These are phyloP conservation scores for Annulohypoxylon truncatum DNA, from an alignment of 2,329 filamentous ascomycete species.

Conservation along the genomic window DNA sequence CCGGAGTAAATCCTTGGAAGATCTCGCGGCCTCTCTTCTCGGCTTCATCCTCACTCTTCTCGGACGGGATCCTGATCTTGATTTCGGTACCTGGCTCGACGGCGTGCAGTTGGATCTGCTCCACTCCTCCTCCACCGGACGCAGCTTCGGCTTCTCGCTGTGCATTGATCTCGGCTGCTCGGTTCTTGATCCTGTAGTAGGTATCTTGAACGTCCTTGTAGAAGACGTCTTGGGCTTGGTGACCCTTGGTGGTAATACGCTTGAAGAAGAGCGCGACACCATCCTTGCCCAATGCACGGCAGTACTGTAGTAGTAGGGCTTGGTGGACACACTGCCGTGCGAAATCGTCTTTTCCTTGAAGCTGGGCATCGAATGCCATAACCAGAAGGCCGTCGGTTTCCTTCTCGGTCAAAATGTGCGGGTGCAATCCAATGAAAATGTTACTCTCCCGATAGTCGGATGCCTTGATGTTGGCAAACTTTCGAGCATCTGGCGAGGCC, in stretches of 20 bases:
- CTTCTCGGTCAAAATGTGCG: slow-evolving; percentile 80
- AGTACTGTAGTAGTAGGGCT: slow-evolving; percentile 92
- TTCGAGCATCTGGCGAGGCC: slow-evolving; percentile 79
- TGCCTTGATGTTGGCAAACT: slow-evolving; percentile 82
- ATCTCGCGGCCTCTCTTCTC: slow-evolving; percentile 75
- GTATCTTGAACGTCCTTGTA: slow-evolving; percentile 92
- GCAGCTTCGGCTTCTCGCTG: slow-evolving; percentile 63
- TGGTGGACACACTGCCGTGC: slow-evolving; percentile 92
- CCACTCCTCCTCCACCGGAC: slow-evolving; percentile 76
- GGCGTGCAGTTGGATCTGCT: slow-evolving; percentile 97
- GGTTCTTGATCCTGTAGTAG: slow-evolving; percentile 81
- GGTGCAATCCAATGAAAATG: slow-evolving; percentile 82
- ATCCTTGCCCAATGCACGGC: slow-evolving; percentile 86
- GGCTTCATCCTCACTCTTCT: slow-evolving; percentile 73
- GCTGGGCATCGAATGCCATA: slow-evolving; percentile 89
- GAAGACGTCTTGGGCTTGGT: slow-evolving; percentile 92
- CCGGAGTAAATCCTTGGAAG: slow-evolving; percentile 85
- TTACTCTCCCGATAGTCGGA: slow-evolving; percentile 79
- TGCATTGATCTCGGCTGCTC: slow-evolving; percentile 76
- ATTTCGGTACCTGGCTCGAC: slow-evolving; percentile 94
- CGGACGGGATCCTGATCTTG: slow-evolving; percentile 83
- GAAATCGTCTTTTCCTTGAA: slow-evolving; percentile 80
- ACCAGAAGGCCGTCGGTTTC: slow-evolving; percentile 93
- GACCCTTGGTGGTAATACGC: slow-evolving; percentile 87
- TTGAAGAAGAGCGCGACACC: slow-evolving; percentile 96